Evolutionary conservation across 139 green algal species (phyloP), one percentile per base, ranked within the genome.

Genomic region (Chlamydomonas schloesseri): DNA sequence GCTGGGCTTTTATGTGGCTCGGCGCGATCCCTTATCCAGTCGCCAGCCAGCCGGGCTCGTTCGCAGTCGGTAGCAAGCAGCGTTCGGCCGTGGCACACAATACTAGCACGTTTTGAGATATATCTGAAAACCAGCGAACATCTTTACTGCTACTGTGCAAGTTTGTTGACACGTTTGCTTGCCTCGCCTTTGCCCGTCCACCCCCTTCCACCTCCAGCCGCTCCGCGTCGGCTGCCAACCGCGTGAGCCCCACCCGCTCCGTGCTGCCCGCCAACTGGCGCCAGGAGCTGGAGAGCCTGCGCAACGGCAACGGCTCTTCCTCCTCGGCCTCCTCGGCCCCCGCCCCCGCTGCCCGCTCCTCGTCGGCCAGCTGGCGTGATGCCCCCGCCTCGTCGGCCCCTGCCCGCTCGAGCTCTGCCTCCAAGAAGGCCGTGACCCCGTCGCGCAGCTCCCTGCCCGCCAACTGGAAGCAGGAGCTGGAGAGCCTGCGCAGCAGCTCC

Each of bases 401-500:
- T 4, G 37, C 64, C 36, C 72, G 29, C 72, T n/a, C 33, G 29
- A 47, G 17, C 72, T 80, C 47, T 29, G 23, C 21, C 34, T 37
- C 34, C 36, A 50, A 53, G 34, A 74, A 74, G 34, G 18, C 72
- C 18, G 36, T 21, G 42, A 84, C 78, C 64, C 78, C 78, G 13
- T 68, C 23, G 42, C 78, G 78, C 78, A 75, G 64, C 11, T 53
- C 64, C 29, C 78, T 84, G 64, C 78, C 78, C 42, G 18, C 65
- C n/a, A 76, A 75, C 79, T 85, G 79, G 65, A 85, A 76, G 65
- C 65, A 85, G 65, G 79, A 85, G 79, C 79, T 85, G 17, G 79
- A 85, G 79, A 34, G n/a, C 79, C 65, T 85, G 42, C 65, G 65
- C 31, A 18, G 21, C 47, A 24, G 65, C 62, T 83, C 60, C 24